Conservation (phyloP, 805 yeast species). For the Wickerhamomyces bovis region DNA sequence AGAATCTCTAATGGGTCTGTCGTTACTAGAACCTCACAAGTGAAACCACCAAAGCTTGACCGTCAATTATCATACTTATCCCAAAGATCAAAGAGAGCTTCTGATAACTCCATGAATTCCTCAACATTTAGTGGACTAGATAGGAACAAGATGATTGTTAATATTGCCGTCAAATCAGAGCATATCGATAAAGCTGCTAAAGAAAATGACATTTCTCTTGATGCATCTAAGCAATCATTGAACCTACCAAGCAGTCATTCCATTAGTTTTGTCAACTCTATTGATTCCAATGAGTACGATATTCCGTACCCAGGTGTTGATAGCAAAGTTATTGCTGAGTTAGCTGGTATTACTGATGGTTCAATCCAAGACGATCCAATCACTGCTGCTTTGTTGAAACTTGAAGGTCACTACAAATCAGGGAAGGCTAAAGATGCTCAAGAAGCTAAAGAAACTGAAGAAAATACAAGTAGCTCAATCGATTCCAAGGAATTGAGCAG, state of each 20-base stretch:
- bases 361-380: slow-evolving; percentile 63
- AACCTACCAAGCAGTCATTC: slow-evolving; percentile 1
- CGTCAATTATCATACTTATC: slow-evolving; percentile 20
- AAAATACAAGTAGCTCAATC: slow-evolving; percentile 7
- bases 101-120: slow-evolving; percentile 8
- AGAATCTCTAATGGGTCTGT: slow-evolving; percentile 18
- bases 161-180: slow-evolving; percentile 7
- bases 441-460: not conserved
- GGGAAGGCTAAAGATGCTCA: slow-evolving; percentile 2
- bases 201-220: slow-evolving; percentile 1
- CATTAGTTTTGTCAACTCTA: slow-evolving; percentile 6
- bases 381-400: slow-evolving; percentile 63
- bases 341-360: slow-evolving; percentile 84
- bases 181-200: not conserved
- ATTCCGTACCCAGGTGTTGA: slow-evolving; percentile 41
- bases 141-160: slow-evolving; percentile 9
- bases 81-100: slow-evolving; percentile 15
- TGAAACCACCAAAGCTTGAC: not conserved
- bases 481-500: slow-evolving; percentile 17
- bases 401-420: slow-evolving; percentile 57
- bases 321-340: slow-evolving; percentile 59
- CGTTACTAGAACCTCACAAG: not conserved
- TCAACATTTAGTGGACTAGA: slow-evolving; percentile 18
- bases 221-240: not conserved
- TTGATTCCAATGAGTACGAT: slow-evolving; percentile 16